Evolutionary conservation across 192 early-diverging fungal species (phyloP), one percentile per base, ranked within the genome.

Genomic region (Linnemannia zychae): DNA sequence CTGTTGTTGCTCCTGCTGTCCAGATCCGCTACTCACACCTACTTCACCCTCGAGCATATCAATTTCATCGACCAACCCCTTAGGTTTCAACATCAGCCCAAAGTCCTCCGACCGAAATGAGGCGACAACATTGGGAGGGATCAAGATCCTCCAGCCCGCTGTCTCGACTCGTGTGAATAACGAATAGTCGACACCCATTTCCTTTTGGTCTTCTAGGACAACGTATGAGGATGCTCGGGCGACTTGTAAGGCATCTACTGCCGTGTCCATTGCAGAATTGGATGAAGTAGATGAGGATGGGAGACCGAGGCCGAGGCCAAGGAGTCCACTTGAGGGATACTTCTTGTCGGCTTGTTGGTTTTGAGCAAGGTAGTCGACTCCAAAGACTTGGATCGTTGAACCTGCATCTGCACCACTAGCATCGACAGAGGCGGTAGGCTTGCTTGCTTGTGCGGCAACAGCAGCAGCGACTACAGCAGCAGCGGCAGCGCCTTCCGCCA

Each of bases 61-160:
- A n/a, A 49, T 16, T 18, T 74, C 71, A 31, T 74, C 71, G 1
- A 50, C 65, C 40, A 79, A 20, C 36, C 78, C 70, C 57, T 79
- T 85, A 1, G 83, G 83, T 40, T 79, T 85, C 16, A 85, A 44
- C 83, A 85, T 72, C 78, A 85, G 15, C 38, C 83, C 83, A 76
- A 85, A 85, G 28, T 85, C 83, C 49, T 85, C 83, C 1, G 83
- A 85, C 22, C 70, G 74, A 69, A 85, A 85, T 0, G 83, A 76
- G 0, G 83, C 83, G 16, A 71, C 63, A 2, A 85, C 83, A 48
- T 79, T 85, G 0, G 83, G 83, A 17, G 83, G 83, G 65, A 85
- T 85, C 78, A 85, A 79, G 60, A 85, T 85, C 36, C 83, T 74
- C 83, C 83, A 85, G 0, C 83, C 77, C 0, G 83, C 83, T 0